Percentiles rank a stretch among this genome's conserved stretches.
These are phyloP conservation scores for Cladosporium sp. DNA, from an alignment of 2,329 filamentous ascomycete species.

Conservation along the genomic window DNA sequence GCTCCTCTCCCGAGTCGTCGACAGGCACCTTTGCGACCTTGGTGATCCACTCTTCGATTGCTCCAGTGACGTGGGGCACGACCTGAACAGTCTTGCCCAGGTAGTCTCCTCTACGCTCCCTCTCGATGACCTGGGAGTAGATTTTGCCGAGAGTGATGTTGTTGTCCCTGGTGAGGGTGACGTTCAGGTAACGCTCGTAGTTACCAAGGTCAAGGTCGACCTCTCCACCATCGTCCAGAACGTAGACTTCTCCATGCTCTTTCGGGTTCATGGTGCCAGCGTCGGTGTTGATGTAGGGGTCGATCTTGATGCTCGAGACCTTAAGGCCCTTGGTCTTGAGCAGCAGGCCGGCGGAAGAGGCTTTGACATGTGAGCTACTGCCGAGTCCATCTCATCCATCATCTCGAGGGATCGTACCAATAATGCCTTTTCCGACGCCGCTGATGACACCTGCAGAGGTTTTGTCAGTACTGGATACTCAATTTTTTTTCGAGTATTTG, in stretches of 20 bases:
- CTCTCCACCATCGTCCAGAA: conserved; percentile 77
- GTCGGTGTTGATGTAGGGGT: conserved; percentile 72
- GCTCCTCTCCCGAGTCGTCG: conserved; percentile 74
- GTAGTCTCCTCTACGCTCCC: conserved; percentile 68
- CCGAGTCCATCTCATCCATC: conserved; percentile 14
- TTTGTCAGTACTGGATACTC: background rate
- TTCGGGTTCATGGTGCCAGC: conserved; percentile 67
- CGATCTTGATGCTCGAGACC: conserved; percentile 65
- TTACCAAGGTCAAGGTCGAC: conserved; percentile 71
- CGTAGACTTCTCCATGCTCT: conserved; percentile 84
- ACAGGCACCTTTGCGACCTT: conserved; percentile 79
- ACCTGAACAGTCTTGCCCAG: conserved; percentile 87
- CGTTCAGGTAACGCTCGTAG: conserved; percentile 76
- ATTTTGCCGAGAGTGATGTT: conserved; percentile 99
- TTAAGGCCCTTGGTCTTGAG: conserved; percentile 77
- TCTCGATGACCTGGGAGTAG: conserved; percentile 81
- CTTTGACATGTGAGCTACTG: conserved; percentile 35
- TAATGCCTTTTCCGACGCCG: conserved; percentile 61
- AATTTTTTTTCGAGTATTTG: background rate
- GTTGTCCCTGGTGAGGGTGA: conserved; percentile 77
- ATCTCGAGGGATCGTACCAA: conserved; percentile 35
- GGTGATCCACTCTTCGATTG: conserved; percentile 89
- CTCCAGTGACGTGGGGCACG: conserved; percentile 86
- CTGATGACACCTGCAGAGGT: conserved; percentile 48
- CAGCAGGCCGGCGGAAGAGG: conserved; percentile 67